Evolutionary conservation across 495 filamentous ascomycete species (phyloP), one percentile per base, ranked within the genome.

Genomic region (Podospora didyma): DNA sequence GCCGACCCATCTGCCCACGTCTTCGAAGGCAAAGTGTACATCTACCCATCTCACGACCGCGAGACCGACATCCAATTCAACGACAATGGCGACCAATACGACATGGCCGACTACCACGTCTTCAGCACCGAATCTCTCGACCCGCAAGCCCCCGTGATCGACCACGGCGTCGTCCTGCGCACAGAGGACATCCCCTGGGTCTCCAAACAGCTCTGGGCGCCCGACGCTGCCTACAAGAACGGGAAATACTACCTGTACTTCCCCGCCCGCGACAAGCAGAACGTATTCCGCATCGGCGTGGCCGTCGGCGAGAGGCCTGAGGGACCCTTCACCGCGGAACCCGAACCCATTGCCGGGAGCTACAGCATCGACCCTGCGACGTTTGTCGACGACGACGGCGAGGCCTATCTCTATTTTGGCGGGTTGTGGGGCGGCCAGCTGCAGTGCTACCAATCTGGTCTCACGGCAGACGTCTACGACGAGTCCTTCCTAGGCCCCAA

Each of bases 1-100:
- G 86, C 86, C 62, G 83, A 86, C 63, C 83, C 83, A n/a, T 84
- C 82, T 14, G 83, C 82, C 19, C 82, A 84, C 70, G 81, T 82
- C 71, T 86, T 86, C 72, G 74, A 84, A 45, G 78, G 73, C 56
- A 79, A 77, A 51, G 48, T 86, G 24, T 86, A 83, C 73, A 79
- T 86, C 75, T 86, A 86, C 73, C 83, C 83, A 28, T 85, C 82
- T 7, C 83, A 86, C 72, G 83, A 86, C 70, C 73, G 79, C 56
- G 79, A 84, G 61, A 83, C 79, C 31, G 76, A 82, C 66, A 83
- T 84, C 64, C 46, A 76, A 44, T 79, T 81, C 70, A 89, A 89
- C 76, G 87, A 90, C 77, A 87, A 87, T 77, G 87, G 87, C 69
- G 87, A 89, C 74, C 87, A 90, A 69, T 90, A 89, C 69, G 87